Base-by-base conservation (phyloP, 352 stramenopile species). In the Elongisporangium prolatum region DNA sequence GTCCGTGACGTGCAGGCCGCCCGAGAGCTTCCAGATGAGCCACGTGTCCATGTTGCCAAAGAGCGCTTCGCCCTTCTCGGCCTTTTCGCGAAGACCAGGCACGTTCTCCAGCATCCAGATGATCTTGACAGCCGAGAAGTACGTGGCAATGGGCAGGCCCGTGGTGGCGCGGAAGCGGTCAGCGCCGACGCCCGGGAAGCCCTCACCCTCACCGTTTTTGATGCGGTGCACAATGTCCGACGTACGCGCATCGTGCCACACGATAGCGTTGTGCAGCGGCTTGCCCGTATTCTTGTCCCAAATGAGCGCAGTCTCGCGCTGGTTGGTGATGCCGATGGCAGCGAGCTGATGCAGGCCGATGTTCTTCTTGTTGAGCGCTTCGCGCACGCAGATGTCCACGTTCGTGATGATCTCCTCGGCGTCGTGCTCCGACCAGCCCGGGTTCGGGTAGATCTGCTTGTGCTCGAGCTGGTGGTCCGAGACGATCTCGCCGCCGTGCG, bases 11-110 rank as follows among this genome's bases (percentile, higher is more conserved):
- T 98, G 97, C 34, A 96, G 64, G 17, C 88, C 89, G 24, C 89
- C 89, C 18, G 82, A 98, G 21, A 99, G 71, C 66, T 98, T 97
- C 80, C 94, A 98, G 57, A 98, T 80, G 49, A 99, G 78, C 96
- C 96, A 99, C 5, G 92, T 97, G 80, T 99, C 97, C 54, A 99
- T 97, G 52, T 97, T 99, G 49, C 97, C 97, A 66, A 99, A 99
- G 47, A 98, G 63, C 50, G 91, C 90, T 18, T 98, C 69, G 14
- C 82, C 81, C 21, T 80, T 65, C 62, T 93, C 78, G 21, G 97
- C 74, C 73, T 97, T 97, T 18, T 78, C 72, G 50, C 84, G 77
- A 18, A 99, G 64, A 17, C 84, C 82, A 6, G 80, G 72, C 6
- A 99, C 83, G 68, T 98, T 98, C 59, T 98, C 93, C 13, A 99